phyloP scores from a whole-genome alignment of 2,329 filamentous ascomycete genomes.

The Pestalotiopsis sp. region DNA sequence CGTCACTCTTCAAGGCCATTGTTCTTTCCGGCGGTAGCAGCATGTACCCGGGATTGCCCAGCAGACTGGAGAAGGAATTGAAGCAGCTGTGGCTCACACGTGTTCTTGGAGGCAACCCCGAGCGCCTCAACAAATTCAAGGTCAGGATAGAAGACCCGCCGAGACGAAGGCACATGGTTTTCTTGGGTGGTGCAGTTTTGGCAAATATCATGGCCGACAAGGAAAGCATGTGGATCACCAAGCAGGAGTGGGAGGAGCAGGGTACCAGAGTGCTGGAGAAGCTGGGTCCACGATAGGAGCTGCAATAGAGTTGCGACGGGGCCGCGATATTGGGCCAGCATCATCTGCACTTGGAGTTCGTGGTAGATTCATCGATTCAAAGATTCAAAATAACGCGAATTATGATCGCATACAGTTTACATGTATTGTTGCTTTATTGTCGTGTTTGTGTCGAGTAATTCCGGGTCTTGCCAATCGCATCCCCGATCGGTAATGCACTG shows the following conservation, averaged over 20 bases:
- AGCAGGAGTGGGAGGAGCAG: conserved; percentile 96
- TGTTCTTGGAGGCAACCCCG: conserved; percentile 87
- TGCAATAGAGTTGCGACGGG: background rate
- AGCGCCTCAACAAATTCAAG: conserved; percentile 98
- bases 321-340: background rate
- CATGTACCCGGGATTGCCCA: conserved; percentile 98
- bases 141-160: conserved; percentile 98
- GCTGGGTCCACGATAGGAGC: conserved; percentile 77
- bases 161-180: conserved; percentile 97
- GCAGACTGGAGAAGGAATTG: conserved; percentile 93
- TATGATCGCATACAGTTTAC: no score
- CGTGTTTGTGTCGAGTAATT: no score
- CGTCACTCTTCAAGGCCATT: conserved; percentile 94
- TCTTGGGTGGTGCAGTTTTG: conserved; percentile 92
- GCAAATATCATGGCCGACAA: conserved; percentile 99
- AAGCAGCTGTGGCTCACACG: conserved; percentile 98
- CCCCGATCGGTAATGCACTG: no score
- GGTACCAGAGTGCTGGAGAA: conserved; percentile 85
- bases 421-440: no score
- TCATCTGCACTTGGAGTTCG: conserved; percentile 5
- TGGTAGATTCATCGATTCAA: background rate
- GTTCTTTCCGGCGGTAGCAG: conserved; percentile 95
- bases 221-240: conserved; percentile 98
- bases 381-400: no score
- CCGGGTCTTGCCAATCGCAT: no score